A percentile compares a stretch with the other conserved stretches of the same genome.
These are phyloP conservation scores for Kodamaea neixiangensis DNA, from an alignment of 805 yeast genomes.

Conservation along the genomic window DNA sequence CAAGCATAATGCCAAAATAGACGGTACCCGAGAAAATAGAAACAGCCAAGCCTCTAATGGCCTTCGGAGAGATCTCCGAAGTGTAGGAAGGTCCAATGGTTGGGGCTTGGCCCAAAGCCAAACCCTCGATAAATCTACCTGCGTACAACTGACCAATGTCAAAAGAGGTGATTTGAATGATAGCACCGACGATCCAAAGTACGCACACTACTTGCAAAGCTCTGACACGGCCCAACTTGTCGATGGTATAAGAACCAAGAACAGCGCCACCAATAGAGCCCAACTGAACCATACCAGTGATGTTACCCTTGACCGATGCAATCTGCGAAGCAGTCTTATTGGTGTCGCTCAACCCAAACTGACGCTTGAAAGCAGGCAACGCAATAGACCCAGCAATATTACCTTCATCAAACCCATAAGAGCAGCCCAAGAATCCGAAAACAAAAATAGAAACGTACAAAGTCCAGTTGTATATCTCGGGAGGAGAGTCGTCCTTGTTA, in stretches of 20 bases:
- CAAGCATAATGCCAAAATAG: conserved; percentile 25
- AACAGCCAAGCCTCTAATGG: conserved; percentile 38
- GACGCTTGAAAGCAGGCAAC: conserved; percentile 19
- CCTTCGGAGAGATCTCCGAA: conserved; percentile 25
- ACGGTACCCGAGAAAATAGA: conserved; percentile 31
- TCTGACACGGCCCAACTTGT: conserved; percentile 46
- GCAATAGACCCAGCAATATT: conserved; percentile 23
- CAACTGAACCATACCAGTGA: conserved; percentile 27
- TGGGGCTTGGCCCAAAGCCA: conserved; percentile 27
- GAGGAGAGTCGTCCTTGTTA: conserved; percentile 21
- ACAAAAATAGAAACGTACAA: conserved; percentile 40
- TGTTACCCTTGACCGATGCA: conserved; percentile 24
- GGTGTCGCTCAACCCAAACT: conserved; percentile 21
- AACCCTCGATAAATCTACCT: conserved; percentile 26
- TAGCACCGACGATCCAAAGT: conserved; percentile 28
- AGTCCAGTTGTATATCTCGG: conserved; percentile 24
- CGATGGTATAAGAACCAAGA: conserved; percentile 24
- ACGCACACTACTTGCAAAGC: conserved; percentile 22
- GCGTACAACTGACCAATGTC: conserved; percentile 25
- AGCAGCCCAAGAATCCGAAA: conserved; percentile 45
- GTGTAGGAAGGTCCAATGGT: conserved; percentile 25
- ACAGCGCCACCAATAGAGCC: conserved; percentile 28
- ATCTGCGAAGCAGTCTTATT: conserved; percentile 22
- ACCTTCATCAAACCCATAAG: conserved; percentile 28
- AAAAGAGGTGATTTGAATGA: conserved; percentile 23